Conservation (phyloP, 345 rosid genomes). For the Brassica incana region DNA sequence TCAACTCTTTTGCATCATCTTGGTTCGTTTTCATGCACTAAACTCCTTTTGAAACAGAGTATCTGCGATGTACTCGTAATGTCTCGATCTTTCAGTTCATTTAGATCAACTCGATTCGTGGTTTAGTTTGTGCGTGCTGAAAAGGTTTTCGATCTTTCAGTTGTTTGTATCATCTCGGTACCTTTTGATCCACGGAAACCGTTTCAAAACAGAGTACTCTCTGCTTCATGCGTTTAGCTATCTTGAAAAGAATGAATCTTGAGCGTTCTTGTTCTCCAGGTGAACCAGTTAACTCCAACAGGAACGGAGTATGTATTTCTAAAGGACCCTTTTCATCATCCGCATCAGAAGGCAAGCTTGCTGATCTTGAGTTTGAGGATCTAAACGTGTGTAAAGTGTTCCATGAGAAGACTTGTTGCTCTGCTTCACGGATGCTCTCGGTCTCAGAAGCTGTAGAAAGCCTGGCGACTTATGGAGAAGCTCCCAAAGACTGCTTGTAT, state of each 20-base stretch:
- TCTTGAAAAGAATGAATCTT: neutral
- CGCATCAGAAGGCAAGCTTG: constrained; percentile 53
- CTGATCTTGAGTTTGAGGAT: constrained; percentile 55
- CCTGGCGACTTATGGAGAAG: constrained; percentile 69
- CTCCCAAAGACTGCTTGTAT: constrained; percentile 61
- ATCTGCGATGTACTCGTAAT: neutral
- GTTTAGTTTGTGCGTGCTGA: neutral
- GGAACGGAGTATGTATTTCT: constrained; percentile 54
- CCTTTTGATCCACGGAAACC: neutral
- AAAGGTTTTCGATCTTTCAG: neutral
- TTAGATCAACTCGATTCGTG: neutral
- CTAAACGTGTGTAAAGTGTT: constrained; percentile 70
- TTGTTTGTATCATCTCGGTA: neutral
- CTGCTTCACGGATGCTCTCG: constrained; percentile 67
- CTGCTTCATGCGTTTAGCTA: neutral
- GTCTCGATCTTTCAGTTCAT: neutral
- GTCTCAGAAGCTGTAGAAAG: constrained; percentile 58
- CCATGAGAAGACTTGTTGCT: constrained; percentile 67
- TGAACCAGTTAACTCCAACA: constrained; percentile 30
- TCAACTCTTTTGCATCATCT: neutral
- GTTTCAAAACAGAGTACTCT: neutral
- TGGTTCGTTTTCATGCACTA: neutral
- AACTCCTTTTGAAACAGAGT: neutral
- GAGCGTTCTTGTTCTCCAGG: neutral
- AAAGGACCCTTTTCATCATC: constrained; percentile 65